Evolutionary conservation across 1,139 yeast species (phyloP).

Genomic region (Candida pseudocylindracea): DNA sequence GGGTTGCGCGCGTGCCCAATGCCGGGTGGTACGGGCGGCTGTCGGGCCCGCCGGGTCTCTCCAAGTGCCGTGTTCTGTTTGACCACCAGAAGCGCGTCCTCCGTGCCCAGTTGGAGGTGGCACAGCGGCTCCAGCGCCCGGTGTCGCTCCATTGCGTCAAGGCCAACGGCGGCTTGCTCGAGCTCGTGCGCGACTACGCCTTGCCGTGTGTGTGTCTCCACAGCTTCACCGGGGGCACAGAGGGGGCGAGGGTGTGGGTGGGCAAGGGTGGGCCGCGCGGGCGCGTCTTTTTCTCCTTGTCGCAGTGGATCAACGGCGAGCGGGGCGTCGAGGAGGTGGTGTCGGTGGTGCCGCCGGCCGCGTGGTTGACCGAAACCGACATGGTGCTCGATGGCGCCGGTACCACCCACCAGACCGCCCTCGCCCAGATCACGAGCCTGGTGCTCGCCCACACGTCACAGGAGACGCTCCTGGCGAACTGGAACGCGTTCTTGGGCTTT

Average conservation of each 20-base stretch:
- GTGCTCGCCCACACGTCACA: too few relatives aligned
- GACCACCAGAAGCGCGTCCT: conserved; percentile 44
- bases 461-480: too few relatives aligned
- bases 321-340: too few relatives aligned
- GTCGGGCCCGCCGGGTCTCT: conserved; percentile 16
- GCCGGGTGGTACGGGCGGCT: conserved; percentile 19
- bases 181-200: conserved; percentile 9
- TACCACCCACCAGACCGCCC: too few relatives aligned
- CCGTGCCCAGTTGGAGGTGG: conserved; percentile 26
- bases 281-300: not conserved
- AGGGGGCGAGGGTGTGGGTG: too few relatives aligned
- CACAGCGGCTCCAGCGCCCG: conserved; percentile 21
- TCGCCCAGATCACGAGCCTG: too few relatives aligned
- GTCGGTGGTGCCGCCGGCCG: too few relatives aligned
- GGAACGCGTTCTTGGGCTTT: conserved; percentile 3
- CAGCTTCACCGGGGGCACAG: too few relatives aligned
- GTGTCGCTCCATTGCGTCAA: conserved; percentile 76
- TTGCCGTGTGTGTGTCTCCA: conserved; percentile 1
- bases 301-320: conserved; percentile 1
- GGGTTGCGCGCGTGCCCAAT: conserved; percentile 42
- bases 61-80: conserved; percentile 27
- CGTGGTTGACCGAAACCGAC: too few relatives aligned
- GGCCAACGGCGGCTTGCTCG: conserved; percentile 39
- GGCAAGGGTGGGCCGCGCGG: too few relatives aligned
- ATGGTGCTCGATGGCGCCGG: too few relatives aligned